phyloP scores from a whole-genome alignment of 2,329 filamentous ascomycete species.

The Graphilbum ipis-grandicollis region DNA sequence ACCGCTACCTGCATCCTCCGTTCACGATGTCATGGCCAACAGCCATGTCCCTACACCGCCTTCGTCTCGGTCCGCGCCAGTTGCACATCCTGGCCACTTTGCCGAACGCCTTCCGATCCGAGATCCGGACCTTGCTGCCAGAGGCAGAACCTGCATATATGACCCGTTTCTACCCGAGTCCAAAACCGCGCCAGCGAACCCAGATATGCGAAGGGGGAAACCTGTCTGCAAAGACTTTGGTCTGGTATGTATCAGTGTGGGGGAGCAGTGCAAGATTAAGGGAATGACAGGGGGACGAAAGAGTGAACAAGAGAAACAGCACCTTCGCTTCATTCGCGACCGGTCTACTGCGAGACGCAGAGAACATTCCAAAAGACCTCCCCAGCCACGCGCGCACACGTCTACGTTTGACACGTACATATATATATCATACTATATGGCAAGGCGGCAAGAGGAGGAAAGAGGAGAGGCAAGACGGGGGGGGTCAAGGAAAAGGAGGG shows the following conservation, averaged over 20 bases:
- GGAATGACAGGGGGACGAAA: no score
- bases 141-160: constrained; percentile 42
- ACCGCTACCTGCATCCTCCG: neutral
- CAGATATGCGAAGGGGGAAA: constrained; percentile 34
- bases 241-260: constrained; percentile 37
- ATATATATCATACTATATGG: no score
- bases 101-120: constrained; percentile 33
- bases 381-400: no score
- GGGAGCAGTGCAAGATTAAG: no score
- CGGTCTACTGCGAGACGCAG: no score
- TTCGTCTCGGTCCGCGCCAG: no score
- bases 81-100: no score
- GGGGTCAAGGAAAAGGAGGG: constrained; percentile 8
- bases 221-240: constrained; percentile 47
- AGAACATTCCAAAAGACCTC: no score
- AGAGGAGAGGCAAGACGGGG: no score
- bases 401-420: no score
- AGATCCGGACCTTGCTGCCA: constrained; percentile 34
- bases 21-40: constrained; percentile 11
- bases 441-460: no score
- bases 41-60: constrained; percentile 6
- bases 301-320: neutral
- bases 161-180: constrained; percentile 34
- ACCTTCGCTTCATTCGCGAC: no score
- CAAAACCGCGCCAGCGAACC: constrained; percentile 25